Conservation (phyloP, 306 rosid genomes). For the Luffa acutangula region DNA sequence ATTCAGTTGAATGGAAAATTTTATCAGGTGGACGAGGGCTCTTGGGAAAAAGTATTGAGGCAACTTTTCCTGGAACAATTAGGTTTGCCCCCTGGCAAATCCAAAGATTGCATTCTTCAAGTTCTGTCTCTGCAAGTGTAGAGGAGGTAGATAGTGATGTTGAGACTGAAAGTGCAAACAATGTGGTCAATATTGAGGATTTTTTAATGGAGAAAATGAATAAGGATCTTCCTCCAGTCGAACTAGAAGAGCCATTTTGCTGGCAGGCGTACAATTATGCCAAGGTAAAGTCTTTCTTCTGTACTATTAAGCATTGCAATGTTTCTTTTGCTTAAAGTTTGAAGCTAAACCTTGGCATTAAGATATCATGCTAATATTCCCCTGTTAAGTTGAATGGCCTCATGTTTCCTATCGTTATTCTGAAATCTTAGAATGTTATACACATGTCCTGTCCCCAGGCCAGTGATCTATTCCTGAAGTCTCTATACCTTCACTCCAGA, state of each 20-base stretch:
- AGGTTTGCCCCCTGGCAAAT: constrained; percentile 79
- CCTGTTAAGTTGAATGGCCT: neutral
- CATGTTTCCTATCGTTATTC: neutral
- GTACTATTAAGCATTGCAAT: constrained; percentile 2
- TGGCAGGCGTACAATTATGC: constrained; percentile 97
- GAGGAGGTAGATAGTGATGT: constrained; percentile 71
- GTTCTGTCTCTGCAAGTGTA: constrained; percentile 28
- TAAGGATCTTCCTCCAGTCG: constrained; percentile 88
- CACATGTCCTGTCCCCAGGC: neutral
- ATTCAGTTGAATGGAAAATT: constrained; percentile 91
- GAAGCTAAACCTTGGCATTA: neutral
- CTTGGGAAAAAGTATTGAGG: constrained; percentile 81
- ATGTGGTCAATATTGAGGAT: constrained; percentile 63
- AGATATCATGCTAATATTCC: neutral
- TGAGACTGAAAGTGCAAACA: constrained; percentile 61
- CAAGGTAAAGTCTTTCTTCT: constrained; percentile 37
- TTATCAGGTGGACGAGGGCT: constrained; percentile 75
- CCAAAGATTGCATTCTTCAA: constrained; percentile 35
- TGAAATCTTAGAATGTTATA: neutral
- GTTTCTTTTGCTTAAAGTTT: neutral
- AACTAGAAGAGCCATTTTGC: constrained; percentile 96
- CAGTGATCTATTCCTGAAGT: neutral
- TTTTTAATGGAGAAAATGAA: constrained; percentile 76
- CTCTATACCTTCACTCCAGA: neutral
- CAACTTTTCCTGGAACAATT: constrained; percentile 93